Base-by-base conservation (phyloP, 2,329 filamentous ascomycete species). In the Cladosporium sp. region DNA sequence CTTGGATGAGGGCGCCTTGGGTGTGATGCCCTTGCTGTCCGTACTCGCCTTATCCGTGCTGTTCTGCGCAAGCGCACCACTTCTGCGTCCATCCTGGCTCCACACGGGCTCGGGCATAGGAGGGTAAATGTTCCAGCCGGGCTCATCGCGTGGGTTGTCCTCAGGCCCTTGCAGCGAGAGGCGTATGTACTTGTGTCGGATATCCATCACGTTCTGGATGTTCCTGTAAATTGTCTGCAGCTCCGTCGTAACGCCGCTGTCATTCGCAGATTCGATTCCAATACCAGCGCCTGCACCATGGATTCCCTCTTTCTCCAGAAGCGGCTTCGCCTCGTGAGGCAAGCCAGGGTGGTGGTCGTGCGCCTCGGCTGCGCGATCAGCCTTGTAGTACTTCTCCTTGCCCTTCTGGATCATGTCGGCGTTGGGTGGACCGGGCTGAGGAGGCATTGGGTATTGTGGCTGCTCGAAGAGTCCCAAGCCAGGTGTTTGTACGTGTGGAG, bases 41-140 rank as follows among this genome's bases (percentile, higher is more conserved):
- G 75, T 75, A 74, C 79, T 71, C 65, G 55, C 50, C 35, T 59
- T 53, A 62, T 69, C 55, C 65, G 67, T 57, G 26, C 65, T 68
- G 21, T 66, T 65, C 29, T 40, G 44, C 31, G 65, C 59, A 12
- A 53, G 46, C 12, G 62, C 68, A 26, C 71, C 67, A 53, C 70
- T 69, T 16, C 73, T 65, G 58, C 72, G 71, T 37, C 74, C 74
- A 64, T 77, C 73, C 40, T 76, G 74, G 60, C 89, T 85, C 94
- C 95, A 98, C 2, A 92, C 91, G 18, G 95, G 95, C 73, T 96
- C 91, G 6, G 94, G 95, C 5, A 93, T 93, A 16, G 91, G 88
- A 11, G 95, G 95, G 73, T 98, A 98, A 53, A 99, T 92, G 63
- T 86, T 84, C 94, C 94, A 99, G 59, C 83, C 85, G 0, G 89